phyloP scores from a whole-genome alignment of 1,139 yeast genomes.

The Pichia sp. region DNA sequence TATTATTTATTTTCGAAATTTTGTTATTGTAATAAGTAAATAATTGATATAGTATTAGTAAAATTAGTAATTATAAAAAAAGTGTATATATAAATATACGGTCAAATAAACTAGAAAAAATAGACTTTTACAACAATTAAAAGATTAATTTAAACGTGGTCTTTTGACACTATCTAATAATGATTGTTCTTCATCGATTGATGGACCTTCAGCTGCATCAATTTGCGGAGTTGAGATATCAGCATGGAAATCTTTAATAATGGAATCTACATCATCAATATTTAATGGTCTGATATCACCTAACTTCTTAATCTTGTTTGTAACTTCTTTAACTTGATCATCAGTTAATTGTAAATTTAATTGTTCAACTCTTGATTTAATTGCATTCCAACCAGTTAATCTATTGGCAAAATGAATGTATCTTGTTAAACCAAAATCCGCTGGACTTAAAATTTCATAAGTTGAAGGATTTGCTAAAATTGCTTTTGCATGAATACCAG shows the following conservation, averaged over 20 bases:
- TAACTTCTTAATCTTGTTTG: slow-evolving; percentile 83
- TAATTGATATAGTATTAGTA: no score
- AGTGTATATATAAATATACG: no score
- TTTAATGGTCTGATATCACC: slow-evolving; percentile 94
- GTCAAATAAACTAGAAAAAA: not conserved
- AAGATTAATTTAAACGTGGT: slow-evolving; percentile 26
- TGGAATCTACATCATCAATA: slow-evolving; percentile 96
- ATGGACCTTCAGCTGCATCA: slow-evolving; percentile 25
- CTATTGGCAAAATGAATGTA: slow-evolving; percentile 97
- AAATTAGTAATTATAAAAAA: not conserved
- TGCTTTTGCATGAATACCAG: slow-evolving; percentile 99
- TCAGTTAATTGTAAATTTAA: slow-evolving; percentile 85
- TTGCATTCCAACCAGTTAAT: slow-evolving; percentile 98
- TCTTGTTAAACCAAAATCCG: slow-evolving; percentile 91
- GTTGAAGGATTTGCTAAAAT: slow-evolving; percentile 97
- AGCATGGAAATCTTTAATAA: slow-evolving; percentile 89
- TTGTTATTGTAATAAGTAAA: no score
- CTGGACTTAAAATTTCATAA: slow-evolving; percentile 90
- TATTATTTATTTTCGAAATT: no score
- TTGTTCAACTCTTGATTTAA: slow-evolving; percentile 96
- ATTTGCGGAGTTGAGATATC: slow-evolving; percentile 29
- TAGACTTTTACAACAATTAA: not conserved
- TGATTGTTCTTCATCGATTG: slow-evolving; percentile 21
- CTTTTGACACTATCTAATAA: slow-evolving; percentile 27
- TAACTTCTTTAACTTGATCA: slow-evolving; percentile 91